Evolutionary conservation across 225 moss, liverwort and hornwort species (phyloP).

Genomic region (Physcomitrium patens): DNA sequence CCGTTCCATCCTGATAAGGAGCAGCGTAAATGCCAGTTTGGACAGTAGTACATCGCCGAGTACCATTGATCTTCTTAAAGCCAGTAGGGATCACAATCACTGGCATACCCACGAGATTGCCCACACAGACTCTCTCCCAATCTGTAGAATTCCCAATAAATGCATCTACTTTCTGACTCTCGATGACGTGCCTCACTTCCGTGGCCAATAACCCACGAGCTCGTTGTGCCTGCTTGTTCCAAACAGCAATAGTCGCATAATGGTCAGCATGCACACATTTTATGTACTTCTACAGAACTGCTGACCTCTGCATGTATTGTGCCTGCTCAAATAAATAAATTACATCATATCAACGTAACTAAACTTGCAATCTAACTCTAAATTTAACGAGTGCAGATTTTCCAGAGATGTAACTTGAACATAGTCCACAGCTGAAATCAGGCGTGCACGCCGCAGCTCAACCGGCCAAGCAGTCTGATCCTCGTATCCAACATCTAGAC

Average conservation of each 20-base stretch:
- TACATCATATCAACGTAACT: too few species aligned
- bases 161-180: conserved; percentile 53
- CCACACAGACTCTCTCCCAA: conserved; percentile 69
- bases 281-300: not conserved
- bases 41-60: conserved; percentile 47
- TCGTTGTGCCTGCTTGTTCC: conserved; percentile 54
- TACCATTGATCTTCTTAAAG: conserved; percentile 44
- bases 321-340: not conserved
- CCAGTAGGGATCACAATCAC: conserved; percentile 66
- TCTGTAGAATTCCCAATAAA: conserved; percentile 75
- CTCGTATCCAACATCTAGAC: conserved; percentile 50
- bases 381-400: conserved; percentile 1
- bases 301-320: not conserved
- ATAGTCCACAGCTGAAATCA: conserved; percentile 77
- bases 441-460: conserved; percentile 60
- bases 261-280: too few species aligned
- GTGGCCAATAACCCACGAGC: conserved; percentile 50
- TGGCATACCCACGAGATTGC: conserved; percentile 57
- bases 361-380: not conserved
- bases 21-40: conserved; percentile 71
- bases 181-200: conserved; percentile 44
- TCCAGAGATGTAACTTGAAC: conserved; percentile 48
- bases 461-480: conserved; percentile 65
- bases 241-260: not conserved
- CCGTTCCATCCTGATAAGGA: conserved; percentile 68